A percentile compares a stretch with the other conserved stretches of the same genome.
phyloP scores from a whole-genome alignment of 108 stramenopile species.

The Cyclotella kingstonii region DNA sequence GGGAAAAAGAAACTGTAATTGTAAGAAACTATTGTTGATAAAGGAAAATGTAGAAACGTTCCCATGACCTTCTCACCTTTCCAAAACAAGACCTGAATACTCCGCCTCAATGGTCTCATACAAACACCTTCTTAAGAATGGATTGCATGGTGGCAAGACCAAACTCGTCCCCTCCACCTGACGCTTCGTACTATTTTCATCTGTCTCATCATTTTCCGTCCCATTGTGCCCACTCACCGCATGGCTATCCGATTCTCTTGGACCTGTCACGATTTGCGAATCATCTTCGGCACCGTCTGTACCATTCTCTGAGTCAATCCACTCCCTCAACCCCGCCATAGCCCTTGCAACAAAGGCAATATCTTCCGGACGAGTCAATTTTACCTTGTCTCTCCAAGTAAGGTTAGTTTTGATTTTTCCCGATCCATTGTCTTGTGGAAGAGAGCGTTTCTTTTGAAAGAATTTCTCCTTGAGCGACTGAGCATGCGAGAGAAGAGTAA shows the following conservation, averaged over 20 bases:
- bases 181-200: constrained; percentile 1
- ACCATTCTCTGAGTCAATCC: constrained; percentile 69
- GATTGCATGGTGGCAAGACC: constrained; percentile 69
- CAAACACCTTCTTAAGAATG: constrained; percentile 74
- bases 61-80: constrained; percentile 22
- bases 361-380: constrained; percentile 42
- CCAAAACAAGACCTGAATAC: constrained; percentile 69
- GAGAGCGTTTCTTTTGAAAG: constrained; percentile 25
- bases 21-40: not conserved
- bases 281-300: too few species aligned
- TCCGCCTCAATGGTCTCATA: constrained; percentile 77
- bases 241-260: not conserved
- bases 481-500: constrained; percentile 41
- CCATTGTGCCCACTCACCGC: not conserved
- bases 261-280: too few species aligned
- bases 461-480: constrained; percentile 37
- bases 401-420: not conserved
- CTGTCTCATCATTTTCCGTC: not conserved
- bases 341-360: constrained; percentile 59
- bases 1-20: not conserved
- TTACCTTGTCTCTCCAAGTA: constrained; percentile 14
- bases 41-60: not conserved
- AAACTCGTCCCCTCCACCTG: constrained; percentile 52
- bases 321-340: constrained; percentile 78
- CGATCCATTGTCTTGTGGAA: constrained; percentile 9